Base-by-base conservation (phyloP, 139 green algal genomes). In the Chlorella sp. region DNA sequence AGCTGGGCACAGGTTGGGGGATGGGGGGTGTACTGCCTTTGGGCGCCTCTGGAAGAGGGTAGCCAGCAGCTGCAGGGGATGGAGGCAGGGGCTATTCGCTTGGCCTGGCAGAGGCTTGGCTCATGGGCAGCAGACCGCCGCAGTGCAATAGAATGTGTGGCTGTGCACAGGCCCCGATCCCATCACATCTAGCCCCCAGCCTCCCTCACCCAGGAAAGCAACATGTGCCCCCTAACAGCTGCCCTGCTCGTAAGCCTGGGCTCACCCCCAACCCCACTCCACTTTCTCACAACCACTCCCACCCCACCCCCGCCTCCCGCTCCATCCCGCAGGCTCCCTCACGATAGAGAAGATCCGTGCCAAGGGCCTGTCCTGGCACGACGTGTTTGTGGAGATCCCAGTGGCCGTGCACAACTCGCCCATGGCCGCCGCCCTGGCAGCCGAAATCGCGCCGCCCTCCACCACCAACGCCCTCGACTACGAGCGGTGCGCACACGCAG, bases 331-430 rank as follows among this genome's bases (percentile, higher is more conserved):
- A 91, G 88, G 88, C 30, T 81, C 88, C 2, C 84, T 96, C 40
- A 95, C 93, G 7, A 89, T 91, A 36, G 93, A 98, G 90, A 95
- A 97, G 81, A 87, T 99, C 26, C 80, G 90, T 3, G 77, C 84
- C 60, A 89, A 90, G 36, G 90, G 90, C 42, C 86, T 99, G 24
- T 92, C 93, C 4, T 99, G 97, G 97, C 93, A 92, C 22, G 96
- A 99, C 75, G 95, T 99, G 28, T 99, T 99, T 90, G 92, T 96
- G 79, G 98, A 99, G 93, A 95, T 99, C 28, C 98, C 97, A 16
- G 79, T 85, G 81, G 95, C 86, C 0, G 89, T 99, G 37, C 93
- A 97, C 81, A 99, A 99, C 91, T 96, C 94, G 0, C 78, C 94
- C 61, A 93, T 99, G 28, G 92, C 95, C 1, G 94, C 94, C 61